Evolutionary conservation across 2,329 filamentous ascomycete species (phyloP).

Genomic region (Venturia effusa): DNA sequence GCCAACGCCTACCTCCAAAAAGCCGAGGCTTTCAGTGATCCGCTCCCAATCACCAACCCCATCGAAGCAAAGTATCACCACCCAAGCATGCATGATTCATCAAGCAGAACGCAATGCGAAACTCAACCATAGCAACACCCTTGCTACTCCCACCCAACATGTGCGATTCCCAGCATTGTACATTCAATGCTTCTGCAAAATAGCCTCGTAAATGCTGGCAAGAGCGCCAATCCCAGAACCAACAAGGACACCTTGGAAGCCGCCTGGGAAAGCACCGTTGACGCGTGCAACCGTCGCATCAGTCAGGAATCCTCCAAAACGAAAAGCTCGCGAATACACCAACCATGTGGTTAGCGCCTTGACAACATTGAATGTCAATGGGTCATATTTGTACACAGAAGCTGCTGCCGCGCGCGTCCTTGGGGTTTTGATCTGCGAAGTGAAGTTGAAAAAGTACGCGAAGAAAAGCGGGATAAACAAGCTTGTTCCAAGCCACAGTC

Average conservation of each 20-base stretch:
- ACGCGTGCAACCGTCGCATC: constrained; percentile 51
- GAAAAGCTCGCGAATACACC: constrained; percentile 60
- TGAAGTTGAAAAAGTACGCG: constrained; percentile 89
- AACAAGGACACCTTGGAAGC: constrained; percentile 58
- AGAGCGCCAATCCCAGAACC: constrained; percentile 58
- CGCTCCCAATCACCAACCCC: background rate
- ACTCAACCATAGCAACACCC: background rate
- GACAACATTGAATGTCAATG: constrained; percentile 78
- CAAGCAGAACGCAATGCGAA: background rate
- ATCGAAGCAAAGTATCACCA: background rate
- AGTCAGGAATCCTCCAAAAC: constrained; percentile 51
- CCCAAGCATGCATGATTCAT: background rate
- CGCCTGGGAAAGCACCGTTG: constrained; percentile 56
- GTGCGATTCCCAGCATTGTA: background rate
- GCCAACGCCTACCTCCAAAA: background rate
- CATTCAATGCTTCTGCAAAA: constrained; percentile 43
- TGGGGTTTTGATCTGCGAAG: constrained; percentile 33
- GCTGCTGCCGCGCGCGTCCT: background rate
- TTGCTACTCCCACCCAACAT: background rate
- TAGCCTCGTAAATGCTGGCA: constrained; percentile 66
- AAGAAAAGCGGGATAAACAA: constrained; percentile 57
- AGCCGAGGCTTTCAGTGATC: background rate
- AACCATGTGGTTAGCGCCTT: constrained; percentile 76
- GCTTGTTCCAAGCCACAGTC: constrained; percentile 66
- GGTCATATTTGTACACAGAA: constrained; percentile 58